Conservation (phyloP, 1,284 basidiomycete genomes). For the Heterobasidion irregulare region DNA sequence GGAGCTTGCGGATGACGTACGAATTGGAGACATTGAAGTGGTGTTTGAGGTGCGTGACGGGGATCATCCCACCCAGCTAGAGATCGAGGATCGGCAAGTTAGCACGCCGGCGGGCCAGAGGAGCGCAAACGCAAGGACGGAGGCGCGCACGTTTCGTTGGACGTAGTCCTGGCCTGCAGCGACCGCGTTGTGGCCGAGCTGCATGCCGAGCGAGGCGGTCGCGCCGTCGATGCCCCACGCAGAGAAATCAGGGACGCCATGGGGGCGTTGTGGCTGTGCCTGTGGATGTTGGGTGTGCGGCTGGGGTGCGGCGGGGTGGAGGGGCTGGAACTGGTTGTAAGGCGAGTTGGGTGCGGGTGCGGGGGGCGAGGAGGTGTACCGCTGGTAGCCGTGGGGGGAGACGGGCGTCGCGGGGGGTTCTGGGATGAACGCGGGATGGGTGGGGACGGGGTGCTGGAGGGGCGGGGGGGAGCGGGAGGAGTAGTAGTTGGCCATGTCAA, state of each 20-base stretch:
- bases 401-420: constrained; percentile 79
- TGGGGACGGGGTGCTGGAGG: constrained; percentile 83
- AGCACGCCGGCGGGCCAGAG: not conserved
- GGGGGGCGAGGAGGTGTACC: constrained; percentile 57
- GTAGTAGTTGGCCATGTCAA: constrained; percentile 31
- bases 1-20: constrained; percentile 90
- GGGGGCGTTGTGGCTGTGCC: constrained; percentile 13
- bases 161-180: constrained; percentile 94
- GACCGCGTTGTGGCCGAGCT: constrained; percentile 88
- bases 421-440: constrained; percentile 83
- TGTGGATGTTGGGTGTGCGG: constrained; percentile 17
- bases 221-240: constrained; percentile 87
- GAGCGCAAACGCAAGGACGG: not conserved
- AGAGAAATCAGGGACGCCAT: constrained; percentile 41
- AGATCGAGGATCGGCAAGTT: not conserved
- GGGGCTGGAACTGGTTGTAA: constrained; percentile 21
- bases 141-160: constrained; percentile 75
- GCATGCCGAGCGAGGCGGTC: constrained; percentile 95
- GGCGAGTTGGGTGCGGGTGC: constrained; percentile 21
- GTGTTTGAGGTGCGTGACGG: constrained; percentile 77
- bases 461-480: constrained; percentile 67
- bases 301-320: constrained; percentile 19
- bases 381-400: constrained; percentile 70
- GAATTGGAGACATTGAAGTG: constrained; percentile 97
- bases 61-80: constrained; percentile 76